phyloP scores from a whole-genome alignment of 78 protist species.

The Tieghemostelium lacteum region DNA sequence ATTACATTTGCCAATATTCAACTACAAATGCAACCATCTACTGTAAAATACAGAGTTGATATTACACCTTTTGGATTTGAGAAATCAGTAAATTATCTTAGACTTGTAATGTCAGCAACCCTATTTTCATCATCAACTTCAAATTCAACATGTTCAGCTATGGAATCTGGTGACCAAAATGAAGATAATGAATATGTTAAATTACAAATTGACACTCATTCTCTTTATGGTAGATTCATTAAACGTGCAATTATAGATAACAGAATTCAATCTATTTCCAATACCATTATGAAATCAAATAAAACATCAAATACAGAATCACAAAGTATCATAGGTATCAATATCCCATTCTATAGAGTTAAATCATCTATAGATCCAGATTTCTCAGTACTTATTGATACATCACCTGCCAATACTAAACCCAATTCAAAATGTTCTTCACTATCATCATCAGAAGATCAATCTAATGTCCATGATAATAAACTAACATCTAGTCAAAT shows the following conservation, averaged over 20 bases:
- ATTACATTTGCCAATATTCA: conserved; percentile 25
- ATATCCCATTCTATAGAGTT: conserved; percentile 4
- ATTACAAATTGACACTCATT: too few species aligned
- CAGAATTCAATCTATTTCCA: too few species aligned
- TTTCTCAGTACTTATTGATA: too few species aligned
- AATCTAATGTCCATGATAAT: too few species aligned
- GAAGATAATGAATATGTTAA: background rate
- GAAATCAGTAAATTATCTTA: background rate
- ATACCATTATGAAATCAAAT: too few species aligned
- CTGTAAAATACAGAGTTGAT: conserved; percentile 33
- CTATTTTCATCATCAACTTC: background rate
- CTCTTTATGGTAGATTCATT: too few species aligned
- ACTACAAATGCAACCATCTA: conserved; percentile 20
- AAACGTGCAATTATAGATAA: too few species aligned
- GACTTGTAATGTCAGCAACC: conserved; percentile 35
- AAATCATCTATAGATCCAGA: too few species aligned
- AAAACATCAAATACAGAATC: background rate
- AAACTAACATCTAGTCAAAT: too few species aligned
- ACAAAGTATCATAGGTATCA: conserved; percentile 5
- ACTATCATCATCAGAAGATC: too few species aligned
- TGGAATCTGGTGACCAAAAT: background rate
- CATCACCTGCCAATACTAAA: too few species aligned
- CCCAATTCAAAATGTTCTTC: too few species aligned
- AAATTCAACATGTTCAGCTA: background rate
- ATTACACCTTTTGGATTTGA: conserved; percentile 9